Percentiles rank a stretch among this genome's conserved stretches.
phyloP scores from a whole-genome alignment of 1,139 yeast genomes.

The Saccharomyces hybrid region DNA sequence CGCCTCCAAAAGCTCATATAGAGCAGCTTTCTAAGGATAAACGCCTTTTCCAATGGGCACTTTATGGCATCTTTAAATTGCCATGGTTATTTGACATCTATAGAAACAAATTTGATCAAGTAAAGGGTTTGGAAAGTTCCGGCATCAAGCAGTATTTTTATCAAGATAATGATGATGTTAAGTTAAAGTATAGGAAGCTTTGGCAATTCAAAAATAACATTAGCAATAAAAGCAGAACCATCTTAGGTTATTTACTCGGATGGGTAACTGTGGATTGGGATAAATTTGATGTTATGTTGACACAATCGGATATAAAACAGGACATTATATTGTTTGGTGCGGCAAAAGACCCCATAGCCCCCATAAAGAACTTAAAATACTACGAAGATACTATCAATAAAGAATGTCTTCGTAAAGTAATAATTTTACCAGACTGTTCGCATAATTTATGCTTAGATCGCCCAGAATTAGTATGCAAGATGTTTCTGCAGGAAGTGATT shows the following conservation, averaged over 20 bases:
- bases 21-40: constrained; percentile 12
- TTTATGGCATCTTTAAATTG: constrained; percentile 13
- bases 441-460: constrained; percentile 22
- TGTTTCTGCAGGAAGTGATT: constrained; percentile 7
- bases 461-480: constrained; percentile 10
- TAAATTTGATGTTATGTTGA: constrained; percentile 2
- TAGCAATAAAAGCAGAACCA: constrained; percentile 23
- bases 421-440: constrained; percentile 10
- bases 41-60: constrained; percentile 11
- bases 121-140: constrained; percentile 26
- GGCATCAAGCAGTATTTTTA: constrained; percentile 27
- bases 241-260: constrained; percentile 26
- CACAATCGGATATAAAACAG: constrained; percentile 3
- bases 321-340: constrained; percentile 12
- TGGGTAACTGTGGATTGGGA: constrained; percentile 26
- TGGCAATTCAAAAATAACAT: constrained; percentile 27
- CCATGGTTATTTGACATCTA: constrained; percentile 26
- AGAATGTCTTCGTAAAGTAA: not conserved
- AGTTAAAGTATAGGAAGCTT: constrained; percentile 18
- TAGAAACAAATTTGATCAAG: constrained; percentile 26
- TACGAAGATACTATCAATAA: constrained; percentile 9
- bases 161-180: constrained; percentile 7
- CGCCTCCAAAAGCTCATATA: constrained; percentile 24
- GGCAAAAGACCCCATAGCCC: constrained; percentile 17
- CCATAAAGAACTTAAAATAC: constrained; percentile 8